phyloP scores from a whole-genome alignment of 176 grass and related monocot species.

The Elaeis guineensis region DNA sequence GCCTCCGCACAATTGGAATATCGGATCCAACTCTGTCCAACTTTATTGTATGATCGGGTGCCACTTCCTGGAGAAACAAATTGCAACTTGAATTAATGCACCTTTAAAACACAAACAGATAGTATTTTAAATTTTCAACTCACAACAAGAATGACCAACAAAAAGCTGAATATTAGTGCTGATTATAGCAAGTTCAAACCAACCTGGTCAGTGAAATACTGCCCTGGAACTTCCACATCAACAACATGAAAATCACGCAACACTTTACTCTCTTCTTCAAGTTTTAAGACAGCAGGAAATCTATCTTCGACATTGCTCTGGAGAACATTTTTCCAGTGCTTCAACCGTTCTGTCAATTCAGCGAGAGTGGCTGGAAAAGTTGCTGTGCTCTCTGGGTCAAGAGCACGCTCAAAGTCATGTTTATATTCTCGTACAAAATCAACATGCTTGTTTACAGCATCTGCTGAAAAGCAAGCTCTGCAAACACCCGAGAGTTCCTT shows the following conservation, averaged over 20 bases:
- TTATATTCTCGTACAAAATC: constrained; percentile 99
- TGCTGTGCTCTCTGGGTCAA: constrained; percentile 89
- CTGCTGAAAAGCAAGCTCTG: constrained; percentile 93
- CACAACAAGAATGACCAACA: no score
- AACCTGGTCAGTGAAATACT: constrained; percentile 97
- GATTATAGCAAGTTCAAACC: constrained; percentile 4
- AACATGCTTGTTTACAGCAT: constrained; percentile 99
- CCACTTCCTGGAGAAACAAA: constrained; percentile 60
- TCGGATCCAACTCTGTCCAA: constrained; percentile 94
- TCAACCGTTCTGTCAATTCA: constrained; percentile 84
- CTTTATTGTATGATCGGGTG: constrained; percentile 91
- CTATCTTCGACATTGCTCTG: constrained; percentile 97
- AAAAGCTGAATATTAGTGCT: no score
- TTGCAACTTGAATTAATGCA: neutral
- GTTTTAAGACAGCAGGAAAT: constrained; percentile 91
- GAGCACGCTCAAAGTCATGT: constrained; percentile 89
- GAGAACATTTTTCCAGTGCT: constrained; percentile 99
- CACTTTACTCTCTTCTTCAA: constrained; percentile 98
- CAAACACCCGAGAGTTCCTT: constrained; percentile 98
- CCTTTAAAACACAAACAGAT: neutral
- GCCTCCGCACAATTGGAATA: constrained; percentile 95
- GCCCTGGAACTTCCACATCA: constrained; percentile 90
- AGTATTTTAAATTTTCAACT: neutral
- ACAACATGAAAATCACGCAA: constrained; percentile 88
- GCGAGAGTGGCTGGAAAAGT: constrained; percentile 87